Base-by-base conservation (phyloP, 2,329 filamentous ascomycete species). In the Nannizziopsis barbatae region DNA sequence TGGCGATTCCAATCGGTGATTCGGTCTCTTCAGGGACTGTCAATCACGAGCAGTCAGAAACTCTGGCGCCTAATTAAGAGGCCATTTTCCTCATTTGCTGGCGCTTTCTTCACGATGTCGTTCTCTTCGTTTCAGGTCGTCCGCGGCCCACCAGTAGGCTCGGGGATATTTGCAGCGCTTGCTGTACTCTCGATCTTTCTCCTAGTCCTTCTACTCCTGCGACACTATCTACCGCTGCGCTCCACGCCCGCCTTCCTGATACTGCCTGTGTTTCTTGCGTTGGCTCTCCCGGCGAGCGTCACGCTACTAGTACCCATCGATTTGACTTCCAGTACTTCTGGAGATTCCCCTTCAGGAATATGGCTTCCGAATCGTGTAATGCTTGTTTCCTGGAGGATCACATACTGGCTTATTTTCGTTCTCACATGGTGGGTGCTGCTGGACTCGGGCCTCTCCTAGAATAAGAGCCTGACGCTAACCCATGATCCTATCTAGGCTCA, bases 351-450 rank as follows among this genome's bases (percentile, higher is more conserved):
- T 12, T 78, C 83, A 57, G 92, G 89, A 31, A 85, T 98, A 60
- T 95, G 89, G 86, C 76, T 98, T 31, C 84, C 86, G 4, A 75
- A 84, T 55, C 72, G 81, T 43, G 76, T 89, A 22, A 73, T 95
- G 42, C 73, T 93, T 60, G 86, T 95, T 18, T 83, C 84, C 50
- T 98, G 92, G 92, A 79, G 90, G 62, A 90, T 98, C 55, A 83
- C 84, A 15, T 98, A 98, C 69, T 98, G 92, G 92, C 74, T 98
- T 48, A 96, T 90, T 0, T 98, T 98, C 68, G 80, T 82, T 44
- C 70, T 98, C 60, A 96, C 90, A 49, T 98, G 92, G 92, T 90
- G 71, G 44, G 74, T 57, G n/a, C 27, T 22, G 15, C 7, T 30
- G 9, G 15, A 44, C 9, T 11, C 30, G 8, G 6, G 9, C 32